Conservation (phyloP, 139 green algal genomes). For the Ettlia oleoabundans region DNA sequence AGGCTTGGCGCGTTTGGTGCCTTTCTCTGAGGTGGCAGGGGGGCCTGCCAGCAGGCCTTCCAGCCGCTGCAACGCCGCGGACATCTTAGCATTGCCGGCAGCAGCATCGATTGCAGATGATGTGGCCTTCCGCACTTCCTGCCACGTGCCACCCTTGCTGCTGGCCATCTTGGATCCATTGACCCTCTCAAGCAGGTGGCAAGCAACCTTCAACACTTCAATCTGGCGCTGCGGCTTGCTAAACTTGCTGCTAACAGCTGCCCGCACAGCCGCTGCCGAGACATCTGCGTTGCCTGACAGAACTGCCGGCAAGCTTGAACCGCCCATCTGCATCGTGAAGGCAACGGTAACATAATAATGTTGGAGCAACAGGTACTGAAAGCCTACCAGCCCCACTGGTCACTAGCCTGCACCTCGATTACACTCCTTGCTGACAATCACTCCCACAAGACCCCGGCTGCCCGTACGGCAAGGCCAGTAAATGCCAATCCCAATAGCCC, state of each 20-base stretch:
- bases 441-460: too few relatives aligned
- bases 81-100: constrained; percentile 8
- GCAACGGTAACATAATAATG: not conserved
- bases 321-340: not conserved
- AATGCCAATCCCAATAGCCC: not conserved
- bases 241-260: not conserved
- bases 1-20: not conserved
- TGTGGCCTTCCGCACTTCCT: not conserved
- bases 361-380: not conserved
- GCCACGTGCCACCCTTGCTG: not conserved
- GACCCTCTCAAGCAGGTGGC: constrained; percentile 38
- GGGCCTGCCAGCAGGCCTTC: not conserved
- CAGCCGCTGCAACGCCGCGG: constrained; percentile 12
- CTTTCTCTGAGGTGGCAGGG: not conserved
- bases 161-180: not conserved
- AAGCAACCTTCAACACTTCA: constrained; percentile 14
- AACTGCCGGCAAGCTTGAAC: not conserved
- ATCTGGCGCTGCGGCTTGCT: constrained; percentile 34
- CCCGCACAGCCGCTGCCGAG: not conserved
- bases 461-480: not conserved
- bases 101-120: not conserved
- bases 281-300: not conserved
- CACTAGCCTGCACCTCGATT: too few relatives aligned
- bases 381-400: not conserved
- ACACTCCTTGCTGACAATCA: too few relatives aligned